These are phyloP conservation scores for Tuber brumale DNA, from an alignment of 495 filamentous ascomycete genomes.

Conservation along the genomic window DNA sequence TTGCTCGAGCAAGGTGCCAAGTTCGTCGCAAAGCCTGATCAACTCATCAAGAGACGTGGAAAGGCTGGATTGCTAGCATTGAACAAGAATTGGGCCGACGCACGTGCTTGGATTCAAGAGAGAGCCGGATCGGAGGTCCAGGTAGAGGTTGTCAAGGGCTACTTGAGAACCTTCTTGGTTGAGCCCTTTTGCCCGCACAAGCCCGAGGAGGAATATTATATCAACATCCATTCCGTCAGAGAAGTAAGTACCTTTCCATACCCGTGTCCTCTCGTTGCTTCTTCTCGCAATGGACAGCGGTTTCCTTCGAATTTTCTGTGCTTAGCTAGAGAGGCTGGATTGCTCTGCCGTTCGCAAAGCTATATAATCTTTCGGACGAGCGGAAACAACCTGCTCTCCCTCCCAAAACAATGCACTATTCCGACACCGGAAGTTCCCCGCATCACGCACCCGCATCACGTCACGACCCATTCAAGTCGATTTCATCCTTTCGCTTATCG, in stretches of 20 bases:
- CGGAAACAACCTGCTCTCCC: slow-evolving; percentile 29
- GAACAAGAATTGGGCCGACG: slow-evolving; percentile 95
- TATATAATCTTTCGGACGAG: slow-evolving; percentile 36
- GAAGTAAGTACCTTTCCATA: slow-evolving; percentile 57
- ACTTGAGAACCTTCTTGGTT: slow-evolving; percentile 89
- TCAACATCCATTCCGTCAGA: slow-evolving; percentile 90
- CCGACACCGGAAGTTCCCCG: slow-evolving; percentile 13
- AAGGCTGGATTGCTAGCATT: slow-evolving; percentile 95
- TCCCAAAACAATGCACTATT: slow-evolving; percentile 21
- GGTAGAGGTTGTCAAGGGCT: slow-evolving; percentile 86
- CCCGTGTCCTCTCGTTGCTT: slow-evolving; percentile 20
- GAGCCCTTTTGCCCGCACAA: slow-evolving; percentile 98
- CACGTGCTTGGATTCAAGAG: slow-evolving; percentile 84
- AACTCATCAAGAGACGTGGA: slow-evolving; percentile 97
- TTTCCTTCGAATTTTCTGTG: slow-evolving; percentile 6
- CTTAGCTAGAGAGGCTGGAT: slow-evolving; percentile 17
- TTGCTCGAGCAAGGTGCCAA: slow-evolving; percentile 70
- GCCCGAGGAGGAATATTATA: slow-evolving; percentile 91
- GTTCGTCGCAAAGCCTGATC: slow-evolving; percentile 99
- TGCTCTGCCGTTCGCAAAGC: slow-evolving; percentile 21
- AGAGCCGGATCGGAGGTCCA: slow-evolving; percentile 82
- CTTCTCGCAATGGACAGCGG: slow-evolving; percentile 7
- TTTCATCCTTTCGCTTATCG: slow-evolving; percentile 21
- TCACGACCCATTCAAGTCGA: neutral
- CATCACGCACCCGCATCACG: slow-evolving; percentile 21